Evolutionary conservation across 805 yeast species (phyloP), one percentile per base, ranked within the genome.

Genomic region (Spathaspora sp.): DNA sequence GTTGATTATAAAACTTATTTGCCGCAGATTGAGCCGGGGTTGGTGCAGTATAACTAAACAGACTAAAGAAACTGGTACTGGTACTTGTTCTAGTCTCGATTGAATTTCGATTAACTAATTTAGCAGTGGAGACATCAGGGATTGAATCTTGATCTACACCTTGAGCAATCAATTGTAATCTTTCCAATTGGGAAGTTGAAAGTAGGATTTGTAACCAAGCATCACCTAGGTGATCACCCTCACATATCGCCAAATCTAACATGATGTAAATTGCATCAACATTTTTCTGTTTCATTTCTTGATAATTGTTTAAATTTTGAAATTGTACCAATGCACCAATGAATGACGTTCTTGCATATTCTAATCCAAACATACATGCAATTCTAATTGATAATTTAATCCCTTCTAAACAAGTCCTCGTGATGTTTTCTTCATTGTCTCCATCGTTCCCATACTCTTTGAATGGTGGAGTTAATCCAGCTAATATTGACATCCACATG

Each of bases 401-500:
- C 19, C 99, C 99, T 57, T 89, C 97, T 49, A 94, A 70, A 58
- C 97, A 86, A 8, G 79, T 69, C 47, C 75, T 79, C 3, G 88
- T 80, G 10, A 87, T 79, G 50, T 85, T 90, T 18, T 77, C 79
- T 58, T 89, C 94, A 58, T 88, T 23, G 6, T 23, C 26, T 4
- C 6, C 26, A 23, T 23, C 26, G 6, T 23, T 23, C 6, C 26
- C 91, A 55, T 86, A 85, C 50, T 90, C 97, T 63, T 87, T 90
- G 73, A 92, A 91, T 5, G 97, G 96, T 2, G 96, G 93, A 0
- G 97, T 91, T 47, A 94, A 76, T 0, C 96, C 97, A 6, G 98
- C 98, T 57, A 94, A 76, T 46, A 94, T 81, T 0, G 97, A 90
- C 97, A 96, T 92, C 99, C 99, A 94, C 44, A 88, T 73, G 16